A percentile compares a stretch with the other conserved stretches of the same genome.
Conservation (phyloP, 345 rosid species). For the Syzygium jambos region DNA sequence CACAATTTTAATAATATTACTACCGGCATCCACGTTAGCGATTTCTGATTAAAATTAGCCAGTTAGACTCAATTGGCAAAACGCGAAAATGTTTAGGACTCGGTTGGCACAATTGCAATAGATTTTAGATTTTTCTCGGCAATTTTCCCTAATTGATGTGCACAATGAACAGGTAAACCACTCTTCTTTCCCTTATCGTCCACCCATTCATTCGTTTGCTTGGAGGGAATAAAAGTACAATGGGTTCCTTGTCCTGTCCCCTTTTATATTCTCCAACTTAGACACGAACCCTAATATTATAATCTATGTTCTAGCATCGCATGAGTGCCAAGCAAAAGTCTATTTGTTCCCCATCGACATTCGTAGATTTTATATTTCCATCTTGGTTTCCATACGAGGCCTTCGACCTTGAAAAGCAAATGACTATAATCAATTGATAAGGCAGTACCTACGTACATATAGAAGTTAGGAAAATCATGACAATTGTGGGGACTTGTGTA, state of each 20-base stretch:
- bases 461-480: not conserved
- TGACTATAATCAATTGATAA: not conserved
- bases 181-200: not conserved
- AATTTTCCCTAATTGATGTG: not conserved
- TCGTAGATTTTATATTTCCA: not conserved
- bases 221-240: not conserved
- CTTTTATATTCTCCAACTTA: not conserved
- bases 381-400: not conserved
- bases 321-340: not conserved
- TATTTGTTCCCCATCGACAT: not conserved
- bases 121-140: too few relatives aligned
- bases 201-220: not conserved
- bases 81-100: too few relatives aligned
- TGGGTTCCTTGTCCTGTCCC: not conserved
- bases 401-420: not conserved
- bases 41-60: too few relatives aligned
- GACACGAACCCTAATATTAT: not conserved
- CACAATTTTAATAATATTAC: too few relatives aligned
- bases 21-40: too few relatives aligned
- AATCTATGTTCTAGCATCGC: not conserved
- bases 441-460: not conserved
- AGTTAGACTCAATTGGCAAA: too few relatives aligned
- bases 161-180: not conserved
- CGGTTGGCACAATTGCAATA: too few relatives aligned
- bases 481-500: not conserved